Conservation (phyloP, 805 yeast species). For the Barnettozyma wickerhamii region DNA sequence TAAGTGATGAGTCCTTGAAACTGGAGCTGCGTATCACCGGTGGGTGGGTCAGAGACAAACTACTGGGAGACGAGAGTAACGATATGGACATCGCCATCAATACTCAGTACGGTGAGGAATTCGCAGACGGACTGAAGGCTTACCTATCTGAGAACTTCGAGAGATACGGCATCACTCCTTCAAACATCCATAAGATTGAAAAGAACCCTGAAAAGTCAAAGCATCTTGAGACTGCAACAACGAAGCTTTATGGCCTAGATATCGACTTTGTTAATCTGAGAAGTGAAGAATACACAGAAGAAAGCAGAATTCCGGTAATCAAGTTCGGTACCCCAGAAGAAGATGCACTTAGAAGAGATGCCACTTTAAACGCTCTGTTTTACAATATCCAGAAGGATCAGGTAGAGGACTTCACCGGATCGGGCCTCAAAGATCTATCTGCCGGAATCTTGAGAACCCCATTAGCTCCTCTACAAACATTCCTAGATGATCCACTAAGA, state of each 20-base stretch:
- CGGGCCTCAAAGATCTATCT: conserved; percentile 69
- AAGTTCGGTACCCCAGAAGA: conserved; percentile 86
- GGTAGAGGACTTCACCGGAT: conserved; percentile 82
- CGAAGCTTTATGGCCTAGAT: conserved; percentile 76
- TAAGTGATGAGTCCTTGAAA: conserved; percentile 12
- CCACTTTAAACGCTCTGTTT: conserved; percentile 89
- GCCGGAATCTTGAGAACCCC: conserved; percentile 83
- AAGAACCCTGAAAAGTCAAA: conserved; percentile 94
- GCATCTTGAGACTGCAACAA: conserved; percentile 95
- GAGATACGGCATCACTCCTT: conserved; percentile 28
- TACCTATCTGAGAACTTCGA: conserved; percentile 37
- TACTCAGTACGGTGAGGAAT: conserved; percentile 76
- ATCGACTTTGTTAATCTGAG: conserved; percentile 92
- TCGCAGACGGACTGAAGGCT: conserved; percentile 61
- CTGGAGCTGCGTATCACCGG: conserved; percentile 81
- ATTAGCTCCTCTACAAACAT: conserved; percentile 76
- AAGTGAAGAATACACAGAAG: conserved; percentile 77
- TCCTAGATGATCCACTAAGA: conserved; percentile 90
- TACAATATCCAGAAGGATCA: conserved; percentile 65
- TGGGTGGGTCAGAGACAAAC: conserved; percentile 97
- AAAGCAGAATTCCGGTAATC: conserved; percentile 81
- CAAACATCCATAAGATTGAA: conserved; percentile 72
- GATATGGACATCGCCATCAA: conserved; percentile 94
- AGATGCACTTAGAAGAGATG: conserved; percentile 92
- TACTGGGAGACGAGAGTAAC: conserved; percentile 72